Evolutionary conservation across 1,284 basidiomycete species (phyloP).

Genomic region (Pseudozyma sp.): DNA sequence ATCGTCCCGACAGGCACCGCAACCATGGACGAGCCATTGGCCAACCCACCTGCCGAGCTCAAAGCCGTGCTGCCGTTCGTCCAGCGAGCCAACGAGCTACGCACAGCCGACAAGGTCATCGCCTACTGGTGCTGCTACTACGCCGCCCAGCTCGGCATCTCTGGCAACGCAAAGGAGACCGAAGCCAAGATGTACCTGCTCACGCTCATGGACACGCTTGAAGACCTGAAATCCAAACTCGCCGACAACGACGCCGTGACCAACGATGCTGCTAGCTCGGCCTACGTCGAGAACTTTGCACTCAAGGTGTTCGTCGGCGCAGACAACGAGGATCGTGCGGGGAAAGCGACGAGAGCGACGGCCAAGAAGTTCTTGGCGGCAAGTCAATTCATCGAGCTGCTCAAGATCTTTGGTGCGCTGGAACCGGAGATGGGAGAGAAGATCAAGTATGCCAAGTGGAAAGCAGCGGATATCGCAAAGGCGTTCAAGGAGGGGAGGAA

Average conservation of each 20-base stretch:
- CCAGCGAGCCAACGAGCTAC: conserved; percentile 88
- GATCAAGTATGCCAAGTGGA: conserved; percentile 90
- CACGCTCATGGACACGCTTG: conserved; percentile 81
- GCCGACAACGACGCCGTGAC: conserved; percentile 83
- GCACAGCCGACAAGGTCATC: conserved; percentile 82
- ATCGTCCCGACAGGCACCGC: neutral
- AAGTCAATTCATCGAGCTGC: conserved; percentile 84
- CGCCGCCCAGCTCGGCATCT: conserved; percentile 87
- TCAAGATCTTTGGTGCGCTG: conserved; percentile 77
- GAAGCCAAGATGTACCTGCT: conserved; percentile 77
- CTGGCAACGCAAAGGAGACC: conserved; percentile 74
- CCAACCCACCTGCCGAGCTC: conserved; percentile 54
- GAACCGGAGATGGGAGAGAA: conserved; percentile 75
- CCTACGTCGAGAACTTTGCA: conserved; percentile 94
- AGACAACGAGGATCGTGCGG: conserved; percentile 88
- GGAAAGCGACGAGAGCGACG: conserved; percentile 80
- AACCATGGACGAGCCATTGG: conserved; percentile 43
- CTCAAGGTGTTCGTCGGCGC: conserved; percentile 85
- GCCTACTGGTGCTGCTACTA: conserved; percentile 96
- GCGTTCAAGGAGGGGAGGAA: conserved; percentile 79
- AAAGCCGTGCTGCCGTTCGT: conserved; percentile 79
- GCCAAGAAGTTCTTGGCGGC: conserved; percentile 89
- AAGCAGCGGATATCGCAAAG: conserved; percentile 87
- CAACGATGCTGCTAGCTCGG: conserved; percentile 82
- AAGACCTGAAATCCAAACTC: conserved; percentile 81